Percentiles rank a stretch among this genome's conserved stretches.
These are phyloP conservation scores for Botrytis tulipae DNA, from an alignment of 2,329 filamentous ascomycete species.

Conservation along the genomic window DNA sequence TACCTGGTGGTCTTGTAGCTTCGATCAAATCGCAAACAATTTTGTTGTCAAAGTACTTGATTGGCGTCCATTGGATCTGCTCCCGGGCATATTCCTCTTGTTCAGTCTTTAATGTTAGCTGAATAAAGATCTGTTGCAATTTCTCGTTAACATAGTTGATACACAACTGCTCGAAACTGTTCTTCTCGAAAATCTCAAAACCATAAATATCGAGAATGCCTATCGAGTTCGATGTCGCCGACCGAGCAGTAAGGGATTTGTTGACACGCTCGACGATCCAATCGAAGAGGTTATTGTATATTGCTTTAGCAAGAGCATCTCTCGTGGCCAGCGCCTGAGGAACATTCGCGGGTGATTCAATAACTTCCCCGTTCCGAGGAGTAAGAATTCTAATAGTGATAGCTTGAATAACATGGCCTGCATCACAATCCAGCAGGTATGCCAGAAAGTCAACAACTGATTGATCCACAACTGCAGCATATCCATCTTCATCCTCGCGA, in stretches of 20 bases:
- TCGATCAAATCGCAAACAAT: slow-evolving; percentile 97
- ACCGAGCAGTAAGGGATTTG: slow-evolving; percentile 76
- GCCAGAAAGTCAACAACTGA: slow-evolving; percentile 93
- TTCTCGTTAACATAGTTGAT: slow-evolving; percentile 99
- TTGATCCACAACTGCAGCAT: slow-evolving; percentile 81
- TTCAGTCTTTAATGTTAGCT: slow-evolving; percentile 92
- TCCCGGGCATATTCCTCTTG: slow-evolving; percentile 96
- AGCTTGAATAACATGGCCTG: slow-evolving; percentile 76
- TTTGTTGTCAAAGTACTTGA: slow-evolving; percentile 99
- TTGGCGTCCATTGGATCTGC: slow-evolving; percentile 97
- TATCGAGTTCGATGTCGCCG: slow-evolving; percentile 76
- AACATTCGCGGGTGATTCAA: slow-evolving; percentile 77
- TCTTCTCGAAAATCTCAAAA: slow-evolving; percentile 98
- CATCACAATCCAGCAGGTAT: slow-evolving; percentile 85
- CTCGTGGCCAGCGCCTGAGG: slow-evolving; percentile 83
- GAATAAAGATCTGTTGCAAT: slow-evolving; percentile 98
- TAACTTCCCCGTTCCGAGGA: slow-evolving; percentile 63
- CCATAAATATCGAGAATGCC: slow-evolving; percentile 99
- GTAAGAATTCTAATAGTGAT: slow-evolving; percentile 86
- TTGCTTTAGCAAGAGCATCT: slow-evolving; percentile 90
- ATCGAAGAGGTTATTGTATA: slow-evolving; percentile 96
- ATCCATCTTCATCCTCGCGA: slow-evolving; percentile 81
- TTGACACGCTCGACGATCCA: slow-evolving; percentile 97
- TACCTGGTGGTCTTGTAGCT: slow-evolving; percentile 81
- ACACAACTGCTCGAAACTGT: slow-evolving; percentile 97